phyloP scores from a whole-genome alignment of 306 rosid genomes.

The Gillenia trifoliata region DNA sequence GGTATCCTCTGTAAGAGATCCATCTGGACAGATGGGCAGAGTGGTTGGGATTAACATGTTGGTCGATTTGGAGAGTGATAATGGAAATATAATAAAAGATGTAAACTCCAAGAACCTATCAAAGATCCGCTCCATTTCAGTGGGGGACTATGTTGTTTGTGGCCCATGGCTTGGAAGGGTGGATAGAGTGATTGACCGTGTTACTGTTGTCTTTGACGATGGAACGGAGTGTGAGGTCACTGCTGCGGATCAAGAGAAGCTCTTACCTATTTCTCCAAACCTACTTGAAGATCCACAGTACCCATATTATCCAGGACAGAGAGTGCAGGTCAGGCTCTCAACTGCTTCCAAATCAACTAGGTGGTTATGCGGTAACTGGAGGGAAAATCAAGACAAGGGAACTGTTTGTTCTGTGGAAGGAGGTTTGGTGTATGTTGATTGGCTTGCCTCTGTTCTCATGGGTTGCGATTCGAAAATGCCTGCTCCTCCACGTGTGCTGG shows the following conservation, averaged over 20 bases:
- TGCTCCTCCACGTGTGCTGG: constrained; percentile 61
- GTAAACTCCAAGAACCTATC: constrained; percentile 58
- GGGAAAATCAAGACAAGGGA: constrained; percentile 65
- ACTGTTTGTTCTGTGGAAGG: constrained; percentile 76
- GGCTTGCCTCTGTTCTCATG: constrained; percentile 61
- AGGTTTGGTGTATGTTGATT: constrained; percentile 65
- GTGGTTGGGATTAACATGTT: constrained; percentile 56
- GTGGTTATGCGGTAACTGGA: constrained; percentile 85
- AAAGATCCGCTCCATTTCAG: constrained; percentile 75
- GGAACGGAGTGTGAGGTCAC: constrained; percentile 62
- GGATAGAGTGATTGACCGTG: constrained; percentile 64
- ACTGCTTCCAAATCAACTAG: constrained; percentile 55
- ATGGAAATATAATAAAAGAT: constrained; percentile 54
- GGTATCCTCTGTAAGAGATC: constrained; percentile 55
- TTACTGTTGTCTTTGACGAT: constrained; percentile 66
- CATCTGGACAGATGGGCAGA: constrained; percentile 90
- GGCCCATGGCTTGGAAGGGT: constrained; percentile 93
- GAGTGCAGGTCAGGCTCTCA: constrained; percentile 64
- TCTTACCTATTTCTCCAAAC: constrained; percentile 54
- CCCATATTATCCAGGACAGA: constrained; percentile 93
- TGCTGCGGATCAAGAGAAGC: constrained; percentile 56
- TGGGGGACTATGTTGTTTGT: constrained; percentile 65
- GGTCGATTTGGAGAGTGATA: constrained; percentile 70
- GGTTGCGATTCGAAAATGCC: constrained; percentile 35
- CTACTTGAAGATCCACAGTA: constrained; percentile 78